Evolutionary conservation across 768 basidiomycete species (phyloP).

Genomic region (Dictyophora rubrovolvata): DNA sequence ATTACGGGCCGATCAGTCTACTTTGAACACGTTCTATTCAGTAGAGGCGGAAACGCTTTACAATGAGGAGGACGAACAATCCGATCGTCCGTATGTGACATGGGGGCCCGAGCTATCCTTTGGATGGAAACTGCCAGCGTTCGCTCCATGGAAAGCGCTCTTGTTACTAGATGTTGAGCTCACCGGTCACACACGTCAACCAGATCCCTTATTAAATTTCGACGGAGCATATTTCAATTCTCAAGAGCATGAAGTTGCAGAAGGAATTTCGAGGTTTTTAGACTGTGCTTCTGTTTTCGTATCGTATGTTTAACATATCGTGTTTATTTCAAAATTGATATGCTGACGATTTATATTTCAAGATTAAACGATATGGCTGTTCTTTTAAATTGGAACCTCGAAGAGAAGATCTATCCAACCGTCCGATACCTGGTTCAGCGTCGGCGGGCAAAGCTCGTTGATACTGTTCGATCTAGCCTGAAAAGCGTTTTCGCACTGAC

Average conservation of each 20-base stretch:
- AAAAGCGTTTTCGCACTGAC: slow-evolving; percentile 78
- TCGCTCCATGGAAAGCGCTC: slow-evolving; percentile 89
- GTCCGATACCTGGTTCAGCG: slow-evolving; percentile 90
- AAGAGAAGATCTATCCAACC: slow-evolving; percentile 77
- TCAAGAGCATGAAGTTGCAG: slow-evolving; percentile 58
- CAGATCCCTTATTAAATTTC: slow-evolving; percentile 52
- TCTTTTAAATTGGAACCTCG: slow-evolving; percentile 73
- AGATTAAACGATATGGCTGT: slow-evolving; percentile 75
- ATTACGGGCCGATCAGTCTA: slow-evolving; percentile 37
- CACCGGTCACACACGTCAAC: slow-evolving; percentile 26
- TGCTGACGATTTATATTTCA: not conserved
- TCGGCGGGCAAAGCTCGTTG: slow-evolving; percentile 81
- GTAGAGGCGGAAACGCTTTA: slow-evolving; percentile 3
- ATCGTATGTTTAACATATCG: slow-evolving; percentile 42
- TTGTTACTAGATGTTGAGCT: slow-evolving; percentile 57
- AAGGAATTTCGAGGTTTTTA: slow-evolving; percentile 66
- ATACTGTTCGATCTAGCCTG: slow-evolving; percentile 67
- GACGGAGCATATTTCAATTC: slow-evolving; percentile 47
- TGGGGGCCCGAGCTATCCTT: slow-evolving; percentile 64
- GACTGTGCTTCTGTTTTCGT: slow-evolving; percentile 63
- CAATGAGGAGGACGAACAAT: slow-evolving; percentile 42
- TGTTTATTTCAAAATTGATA: not conserved
- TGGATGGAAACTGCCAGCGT: slow-evolving; percentile 62
- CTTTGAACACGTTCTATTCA: not conserved
- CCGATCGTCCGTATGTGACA: slow-evolving; percentile 29